phyloP scores from a whole-genome alignment of 2,329 filamentous ascomycete species.

The Penicillium sp. region DNA sequence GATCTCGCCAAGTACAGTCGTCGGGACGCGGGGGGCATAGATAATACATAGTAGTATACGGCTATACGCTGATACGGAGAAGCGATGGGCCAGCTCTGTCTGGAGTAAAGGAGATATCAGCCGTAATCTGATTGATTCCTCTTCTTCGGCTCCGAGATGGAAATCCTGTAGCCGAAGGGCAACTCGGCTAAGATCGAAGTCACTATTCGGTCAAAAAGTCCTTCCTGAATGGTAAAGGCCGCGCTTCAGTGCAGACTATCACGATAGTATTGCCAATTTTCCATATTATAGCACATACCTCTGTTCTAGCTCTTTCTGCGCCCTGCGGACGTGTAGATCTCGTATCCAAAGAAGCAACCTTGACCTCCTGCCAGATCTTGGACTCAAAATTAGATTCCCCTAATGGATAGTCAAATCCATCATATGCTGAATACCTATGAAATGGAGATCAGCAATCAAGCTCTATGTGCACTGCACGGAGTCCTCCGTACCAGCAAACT shows the following conservation, averaged over 20 bases:
- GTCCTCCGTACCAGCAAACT: too few species aligned
- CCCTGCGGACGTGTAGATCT: not conserved
- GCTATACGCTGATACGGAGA: too few species aligned
- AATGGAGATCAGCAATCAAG: too few species aligned
- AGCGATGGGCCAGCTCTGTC: not conserved
- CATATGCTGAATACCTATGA: not conserved
- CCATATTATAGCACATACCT: too few species aligned
- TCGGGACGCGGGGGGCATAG: not conserved
- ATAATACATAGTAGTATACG: too few species aligned
- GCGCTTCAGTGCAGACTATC: not conserved
- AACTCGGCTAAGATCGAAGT: not conserved
- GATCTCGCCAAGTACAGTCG: conserved; percentile 1
- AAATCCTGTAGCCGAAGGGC: not conserved
- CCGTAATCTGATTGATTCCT: not conserved
- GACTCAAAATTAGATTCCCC: not conserved
- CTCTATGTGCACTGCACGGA: too few species aligned
- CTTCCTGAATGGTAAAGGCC: not conserved
- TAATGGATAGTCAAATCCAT: not conserved
- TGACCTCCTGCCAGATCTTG: not conserved
- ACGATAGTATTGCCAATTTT: not conserved
- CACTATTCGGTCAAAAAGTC: not conserved
- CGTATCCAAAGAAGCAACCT: not conserved
- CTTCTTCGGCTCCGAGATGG: not conserved
- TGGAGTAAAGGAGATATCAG: not conserved
- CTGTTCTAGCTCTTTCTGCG: not conserved